These are phyloP conservation scores for Aspergillus sp. DNA, from an alignment of 2,329 filamentous ascomycete species.

Conservation along the genomic window DNA sequence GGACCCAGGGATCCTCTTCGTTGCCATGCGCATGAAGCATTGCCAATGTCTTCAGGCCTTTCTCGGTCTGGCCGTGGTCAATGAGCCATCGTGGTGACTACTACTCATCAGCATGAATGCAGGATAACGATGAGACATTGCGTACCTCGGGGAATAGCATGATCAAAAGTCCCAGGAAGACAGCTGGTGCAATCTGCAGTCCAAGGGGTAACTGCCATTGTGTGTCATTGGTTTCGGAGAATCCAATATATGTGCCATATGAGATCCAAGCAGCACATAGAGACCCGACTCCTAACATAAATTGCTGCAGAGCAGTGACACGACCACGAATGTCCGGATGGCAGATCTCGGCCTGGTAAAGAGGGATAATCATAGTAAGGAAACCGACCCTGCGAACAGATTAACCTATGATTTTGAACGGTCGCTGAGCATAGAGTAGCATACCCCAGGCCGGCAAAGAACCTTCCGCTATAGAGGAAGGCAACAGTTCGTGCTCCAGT, in stretches of 20 bases:
- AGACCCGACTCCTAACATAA: conserved; percentile 77
- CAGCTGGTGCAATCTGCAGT: conserved; percentile 71
- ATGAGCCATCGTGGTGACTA: conserved; percentile 71
- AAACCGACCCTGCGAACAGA: conserved; percentile 55
- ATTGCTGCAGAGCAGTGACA: conserved; percentile 75
- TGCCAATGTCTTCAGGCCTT: conserved; percentile 67
- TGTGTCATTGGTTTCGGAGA: conserved; percentile 48
- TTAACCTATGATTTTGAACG: conserved; percentile 40
- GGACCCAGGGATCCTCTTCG: conserved; percentile 66
- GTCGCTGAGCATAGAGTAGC: conserved; percentile 18
- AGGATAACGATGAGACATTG: not conserved
- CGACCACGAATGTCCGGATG: conserved; percentile 76
- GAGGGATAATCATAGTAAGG: conserved; percentile 65
- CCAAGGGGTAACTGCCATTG: conserved; percentile 67
- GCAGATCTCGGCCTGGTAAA: conserved; percentile 78
- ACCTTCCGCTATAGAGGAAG: conserved; percentile 70
- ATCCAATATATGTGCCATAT: conserved; percentile 62
- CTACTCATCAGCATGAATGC: conserved; percentile 6
- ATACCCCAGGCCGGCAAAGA: conserved; percentile 59
- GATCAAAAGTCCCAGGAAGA: conserved; percentile 66
- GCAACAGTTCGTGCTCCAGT: conserved; percentile 62
- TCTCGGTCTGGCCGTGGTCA: conserved; percentile 65
- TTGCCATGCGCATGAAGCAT: conserved; percentile 70
- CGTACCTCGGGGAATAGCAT: conserved; percentile 67
- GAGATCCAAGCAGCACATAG: conserved; percentile 73